Base-by-base conservation (phyloP, 129 eudicot genomes). In the Lactuca sativa region DNA sequence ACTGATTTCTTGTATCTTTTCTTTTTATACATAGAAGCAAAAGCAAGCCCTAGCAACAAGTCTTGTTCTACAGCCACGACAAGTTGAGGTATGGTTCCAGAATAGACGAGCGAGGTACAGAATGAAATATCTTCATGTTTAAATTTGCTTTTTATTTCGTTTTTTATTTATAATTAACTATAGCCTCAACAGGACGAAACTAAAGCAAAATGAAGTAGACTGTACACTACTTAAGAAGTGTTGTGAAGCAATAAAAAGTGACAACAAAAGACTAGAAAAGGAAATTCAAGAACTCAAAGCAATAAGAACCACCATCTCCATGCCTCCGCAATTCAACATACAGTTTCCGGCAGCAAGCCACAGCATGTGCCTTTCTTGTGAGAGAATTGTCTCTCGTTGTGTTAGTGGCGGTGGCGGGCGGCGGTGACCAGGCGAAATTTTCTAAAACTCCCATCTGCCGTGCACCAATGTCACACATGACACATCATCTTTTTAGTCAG, bases 11-110 rank as follows among this genome's bases (percentile, higher is more conserved):
- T 74, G 6, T 13, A 31, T 65, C n/a, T 55, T 36, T 25, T 21
- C 66, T 36, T 36, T 11, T 52, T 7, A 11, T 56, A 30, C 41
- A 8, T 73, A 88, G 95, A 85, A 82, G 57, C 91, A 85, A 73
- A 88, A 88, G 75, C 81, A 77, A 43, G 79, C 70, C 33, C 72
- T 88, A 61, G 95, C 95, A 9, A 73, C 66, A 56, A 75, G 71
- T 76, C 86, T 88, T 9, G 75, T 74, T 62, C 80, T 88, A 36
- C 63, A 81, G 63, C 86, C 88, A 13, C 66, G 95, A 25, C 95
- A 88, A 82, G 88, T 88, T 15, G 95, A 88, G 73, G 91, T 88
- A 34, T 88, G 95, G 95, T 88, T 85, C 56, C 95, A 88, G 53
- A 85, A 88, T 73, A 80, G 95, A 62, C 86, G 95, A 75, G 95